Conservation (phyloP, 2,329 filamentous ascomycete species). For the Ophiostoma piceae region DNA sequence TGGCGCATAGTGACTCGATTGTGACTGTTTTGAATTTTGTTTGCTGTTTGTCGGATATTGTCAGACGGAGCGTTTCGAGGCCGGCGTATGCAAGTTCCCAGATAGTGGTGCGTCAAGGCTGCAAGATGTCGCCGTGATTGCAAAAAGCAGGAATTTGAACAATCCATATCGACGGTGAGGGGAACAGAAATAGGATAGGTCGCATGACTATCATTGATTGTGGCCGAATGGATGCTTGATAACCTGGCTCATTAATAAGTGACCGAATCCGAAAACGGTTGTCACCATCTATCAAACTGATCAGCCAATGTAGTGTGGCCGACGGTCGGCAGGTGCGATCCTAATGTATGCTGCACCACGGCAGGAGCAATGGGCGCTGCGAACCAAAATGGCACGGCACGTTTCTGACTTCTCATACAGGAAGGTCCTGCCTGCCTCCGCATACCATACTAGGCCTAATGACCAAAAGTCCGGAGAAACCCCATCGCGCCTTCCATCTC, state of each 20-base stretch:
- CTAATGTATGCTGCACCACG: neutral
- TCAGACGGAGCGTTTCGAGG: neutral
- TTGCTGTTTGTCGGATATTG: neutral
- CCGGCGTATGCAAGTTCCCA: neutral
- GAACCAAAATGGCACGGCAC: neutral
- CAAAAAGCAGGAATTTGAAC: neutral
- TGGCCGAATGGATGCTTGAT: no score
- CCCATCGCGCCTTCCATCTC: neutral
- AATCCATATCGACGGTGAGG: neutral
- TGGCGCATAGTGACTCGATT: neutral
- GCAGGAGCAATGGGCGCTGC: neutral
- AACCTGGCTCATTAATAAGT: neutral
- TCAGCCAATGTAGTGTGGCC: neutral
- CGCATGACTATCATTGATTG: neutral
- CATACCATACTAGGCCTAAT: neutral
- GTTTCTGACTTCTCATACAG: neutral
- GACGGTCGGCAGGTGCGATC: neutral
- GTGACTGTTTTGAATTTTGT: neutral
- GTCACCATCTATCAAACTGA: neutral
- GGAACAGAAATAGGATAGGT: neutral
- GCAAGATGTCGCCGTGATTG: neutral
- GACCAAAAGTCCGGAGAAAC: neutral
- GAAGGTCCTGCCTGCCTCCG: conserved; percentile 1
- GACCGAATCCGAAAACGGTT: neutral
- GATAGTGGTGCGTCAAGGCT: neutral